A percentile compares a stretch with the other conserved stretches of the same genome.
Evolutionary conservation across 202 grass and related monocot genomes (phyloP).

Genomic region (Elaeis oleifera): DNA sequence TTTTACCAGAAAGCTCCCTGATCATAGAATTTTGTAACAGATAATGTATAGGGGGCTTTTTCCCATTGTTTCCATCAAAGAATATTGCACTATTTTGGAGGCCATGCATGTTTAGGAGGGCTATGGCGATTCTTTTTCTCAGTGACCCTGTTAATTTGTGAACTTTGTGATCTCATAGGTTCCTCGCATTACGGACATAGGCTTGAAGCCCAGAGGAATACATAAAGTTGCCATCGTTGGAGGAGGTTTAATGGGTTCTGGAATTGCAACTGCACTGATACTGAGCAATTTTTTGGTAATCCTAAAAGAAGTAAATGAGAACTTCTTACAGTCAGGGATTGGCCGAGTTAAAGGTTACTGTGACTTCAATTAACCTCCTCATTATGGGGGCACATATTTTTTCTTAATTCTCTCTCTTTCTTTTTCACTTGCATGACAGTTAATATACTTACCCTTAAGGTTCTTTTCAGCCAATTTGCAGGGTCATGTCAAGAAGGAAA

Average conservation of each 20-base stretch:
- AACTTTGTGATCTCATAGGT: conserved; percentile 37
- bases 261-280: conserved; percentile 81
- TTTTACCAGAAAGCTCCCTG: no score
- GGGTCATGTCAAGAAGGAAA: conserved; percentile 69
- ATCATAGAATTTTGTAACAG: no score
- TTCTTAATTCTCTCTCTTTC: not conserved
- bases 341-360: conserved; percentile 59
- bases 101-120: no score
- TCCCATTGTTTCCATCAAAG: no score
- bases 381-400: not conserved
- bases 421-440: no score
- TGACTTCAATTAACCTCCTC: no score
- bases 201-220: conserved; percentile 62
- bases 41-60: no score
- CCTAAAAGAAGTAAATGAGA: conserved; percentile 87
- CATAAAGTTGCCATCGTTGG: conserved; percentile 69
- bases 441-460: no score
- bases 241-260: conserved; percentile 74
- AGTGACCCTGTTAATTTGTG: not conserved
- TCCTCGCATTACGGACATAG: conserved; percentile 67
- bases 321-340: conserved; percentile 51
- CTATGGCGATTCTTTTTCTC: no score
- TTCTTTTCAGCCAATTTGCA: conserved; percentile 60
- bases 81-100: no score
- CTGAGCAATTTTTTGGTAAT: conserved; percentile 68